Evolutionary conservation across 148 eudicot genomes (phyloP), one percentile per base, ranked within the genome.

Genomic region (Silene uniflora): DNA sequence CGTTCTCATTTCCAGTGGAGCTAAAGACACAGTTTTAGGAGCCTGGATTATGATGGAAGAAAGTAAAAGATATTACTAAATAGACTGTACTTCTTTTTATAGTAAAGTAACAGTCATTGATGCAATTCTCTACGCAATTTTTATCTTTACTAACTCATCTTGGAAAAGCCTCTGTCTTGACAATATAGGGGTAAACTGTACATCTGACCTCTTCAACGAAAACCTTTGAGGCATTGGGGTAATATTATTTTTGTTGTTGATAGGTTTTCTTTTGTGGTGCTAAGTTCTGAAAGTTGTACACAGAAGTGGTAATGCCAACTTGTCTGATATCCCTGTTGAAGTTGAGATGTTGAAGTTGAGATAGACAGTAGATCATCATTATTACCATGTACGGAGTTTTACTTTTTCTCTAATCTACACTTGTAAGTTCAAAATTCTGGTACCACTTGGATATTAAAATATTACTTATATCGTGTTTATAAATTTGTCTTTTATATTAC

Each of bases 281-380:
- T 44, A 19, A 62, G 49, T 4, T 66, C 75, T 46, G 46, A 12
- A 52, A 71, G 54, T 73, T 76, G 61, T 19, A 9, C 67, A 17
- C 60, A 90, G 93, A 82, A 88, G 91, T 81, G n/a, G 55, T 72
- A 84, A 81, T 76, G 84, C 83, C 76, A 90, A 86, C 81, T 79
- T 90, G 84, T 54, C 87, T 16, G 89, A 82, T 62, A 76, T 90
- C 73, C 94, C 94, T 6, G 91, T 90, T 23, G 85, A 86, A 83
- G n/a, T n/a, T n/a, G n/a, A n/a, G n/a, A n/a, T n/a, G n/a, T n/a
- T n/a, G n/a, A n/a, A n/a, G 84, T 88, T 39, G 94, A 90, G 82
- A 83, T 88, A 18, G n/a, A n/a, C n/a, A n/a, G 88, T 85, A 25
- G 94, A 90, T 85, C 94, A 84, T 27, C 94, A 90, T 66, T 90